Conservation (phyloP, 192 early-diverging fungal species). For the Podila minutissima region DNA sequence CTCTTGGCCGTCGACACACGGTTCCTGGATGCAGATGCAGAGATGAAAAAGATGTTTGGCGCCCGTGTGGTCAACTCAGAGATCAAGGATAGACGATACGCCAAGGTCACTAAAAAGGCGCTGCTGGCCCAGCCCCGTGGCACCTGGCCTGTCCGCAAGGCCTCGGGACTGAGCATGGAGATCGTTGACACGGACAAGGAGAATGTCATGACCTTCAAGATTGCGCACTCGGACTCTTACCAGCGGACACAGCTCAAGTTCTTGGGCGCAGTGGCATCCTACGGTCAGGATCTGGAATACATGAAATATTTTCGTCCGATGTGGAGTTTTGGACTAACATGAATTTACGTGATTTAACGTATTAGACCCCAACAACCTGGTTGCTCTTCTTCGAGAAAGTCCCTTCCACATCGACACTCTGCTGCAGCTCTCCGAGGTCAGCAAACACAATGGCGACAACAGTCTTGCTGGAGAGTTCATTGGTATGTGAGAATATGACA, state of each 20-base stretch:
- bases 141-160: conserved; percentile 74
- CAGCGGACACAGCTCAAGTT: conserved; percentile 81
- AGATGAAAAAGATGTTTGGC: conserved; percentile 92
- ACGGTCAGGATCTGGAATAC: conserved; percentile 37
- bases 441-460: conserved; percentile 87
- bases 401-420: conserved; percentile 92
- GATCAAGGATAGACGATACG: conserved; percentile 59
- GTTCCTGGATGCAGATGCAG: conserved; percentile 83
- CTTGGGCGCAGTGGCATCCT: conserved; percentile 72
- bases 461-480: conserved; percentile 83
- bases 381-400: conserved; percentile 72
- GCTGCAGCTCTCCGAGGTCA: conserved; percentile 86
- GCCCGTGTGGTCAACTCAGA: conserved; percentile 77
- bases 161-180: conserved; percentile 60
- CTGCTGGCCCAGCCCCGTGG: conserved; percentile 75
- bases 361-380: conserved; percentile 77
- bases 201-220: conserved; percentile 58
- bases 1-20: conserved; percentile 69
- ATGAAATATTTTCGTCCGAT: background rate
- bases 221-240: conserved; percentile 79
- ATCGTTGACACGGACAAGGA: conserved; percentile 52
- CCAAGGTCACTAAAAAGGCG: conserved; percentile 61
- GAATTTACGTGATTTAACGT: background rate
- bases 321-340: background rate
- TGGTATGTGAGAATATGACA: conserved; percentile 38